Conservation (phyloP, 768 basidiomycete species). For the Termitomyces sp. region DNA sequence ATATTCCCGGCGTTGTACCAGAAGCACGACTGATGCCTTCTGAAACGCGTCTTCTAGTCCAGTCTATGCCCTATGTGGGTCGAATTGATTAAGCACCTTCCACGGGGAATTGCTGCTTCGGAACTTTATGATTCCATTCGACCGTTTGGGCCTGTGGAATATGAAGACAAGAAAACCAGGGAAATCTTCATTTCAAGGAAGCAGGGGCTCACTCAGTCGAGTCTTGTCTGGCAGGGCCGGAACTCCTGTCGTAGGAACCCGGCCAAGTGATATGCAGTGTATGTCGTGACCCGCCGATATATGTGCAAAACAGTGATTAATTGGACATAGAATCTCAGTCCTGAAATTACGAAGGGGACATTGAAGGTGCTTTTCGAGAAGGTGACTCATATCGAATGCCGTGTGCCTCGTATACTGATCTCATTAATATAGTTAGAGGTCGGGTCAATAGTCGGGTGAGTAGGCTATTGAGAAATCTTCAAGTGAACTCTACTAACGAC, state of each 20-base stretch:
- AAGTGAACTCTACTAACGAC: neutral
- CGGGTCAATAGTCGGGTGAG: neutral
- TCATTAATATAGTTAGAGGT: neutral
- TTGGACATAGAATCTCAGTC: neutral
- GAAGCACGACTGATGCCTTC: neutral
- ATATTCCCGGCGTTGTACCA: neutral
- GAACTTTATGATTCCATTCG: neutral
- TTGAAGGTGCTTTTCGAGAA: neutral
- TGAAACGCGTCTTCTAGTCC: neutral
- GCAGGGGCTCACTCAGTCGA: neutral
- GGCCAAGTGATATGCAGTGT: neutral
- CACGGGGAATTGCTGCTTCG: neutral
- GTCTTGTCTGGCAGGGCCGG: neutral
- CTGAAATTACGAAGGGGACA: neutral
- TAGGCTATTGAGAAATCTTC: neutral
- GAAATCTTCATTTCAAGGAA: conserved; percentile 1
- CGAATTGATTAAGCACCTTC: neutral
- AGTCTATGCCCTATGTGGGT: neutral
- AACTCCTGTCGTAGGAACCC: neutral
- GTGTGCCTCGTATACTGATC: neutral
- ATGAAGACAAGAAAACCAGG: neutral
- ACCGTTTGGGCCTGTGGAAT: neutral
- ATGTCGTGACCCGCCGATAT: neutral
- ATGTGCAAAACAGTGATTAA: neutral
- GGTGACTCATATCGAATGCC: neutral